A percentile compares a stretch with the other conserved stretches of the same genome.
Conservation (phyloP, 1,284 basidiomycete species). For the Trametes pubescens region DNA sequence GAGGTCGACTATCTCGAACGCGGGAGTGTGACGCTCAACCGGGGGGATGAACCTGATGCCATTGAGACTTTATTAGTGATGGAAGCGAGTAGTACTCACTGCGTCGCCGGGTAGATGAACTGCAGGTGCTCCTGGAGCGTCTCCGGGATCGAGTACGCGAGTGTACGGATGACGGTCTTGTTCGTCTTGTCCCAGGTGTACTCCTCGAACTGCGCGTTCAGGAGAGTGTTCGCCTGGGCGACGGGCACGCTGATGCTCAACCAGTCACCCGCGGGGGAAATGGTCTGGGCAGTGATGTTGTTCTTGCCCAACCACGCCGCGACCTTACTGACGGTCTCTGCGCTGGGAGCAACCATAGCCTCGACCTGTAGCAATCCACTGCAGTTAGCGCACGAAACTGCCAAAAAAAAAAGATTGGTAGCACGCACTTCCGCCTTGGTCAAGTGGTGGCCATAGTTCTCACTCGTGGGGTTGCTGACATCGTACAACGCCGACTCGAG, state of each 20-base stretch:
- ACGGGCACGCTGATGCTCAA: slow-evolving; percentile 36
- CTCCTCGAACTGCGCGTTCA: slow-evolving; percentile 45
- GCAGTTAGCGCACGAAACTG: slow-evolving; percentile 12
- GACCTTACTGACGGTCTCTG: slow-evolving; percentile 46
- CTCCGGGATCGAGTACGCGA: slow-evolving; percentile 47
- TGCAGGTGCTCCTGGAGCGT: slow-evolving; percentile 45
- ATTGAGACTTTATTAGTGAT: slow-evolving; percentile 23
- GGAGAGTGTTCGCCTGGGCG: slow-evolving; percentile 46
- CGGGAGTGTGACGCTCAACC: slow-evolving; percentile 17
- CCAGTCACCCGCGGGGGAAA: slow-evolving; percentile 39
- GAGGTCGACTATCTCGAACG: slow-evolving; percentile 24
- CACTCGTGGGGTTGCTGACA: slow-evolving; percentile 36
- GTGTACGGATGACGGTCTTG: slow-evolving; percentile 43
- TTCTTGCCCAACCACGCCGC: slow-evolving; percentile 48
- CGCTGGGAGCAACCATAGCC: slow-evolving; percentile 45
- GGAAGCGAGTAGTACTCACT: slow-evolving; percentile 16
- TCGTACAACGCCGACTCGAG: slow-evolving; percentile 37
- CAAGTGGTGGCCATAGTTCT: slow-evolving; percentile 33
- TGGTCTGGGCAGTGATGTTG: slow-evolving; percentile 42
- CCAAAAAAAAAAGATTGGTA: neutral
- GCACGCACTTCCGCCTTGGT: slow-evolving; percentile 30
- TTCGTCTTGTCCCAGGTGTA: slow-evolving; percentile 44
- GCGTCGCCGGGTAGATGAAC: slow-evolving; percentile 45
- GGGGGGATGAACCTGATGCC: slow-evolving; percentile 27
- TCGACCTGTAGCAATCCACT: slow-evolving; percentile 46